Conservation (phyloP, 1,284 basidiomycete species). For the Peniophora sp. region DNA sequence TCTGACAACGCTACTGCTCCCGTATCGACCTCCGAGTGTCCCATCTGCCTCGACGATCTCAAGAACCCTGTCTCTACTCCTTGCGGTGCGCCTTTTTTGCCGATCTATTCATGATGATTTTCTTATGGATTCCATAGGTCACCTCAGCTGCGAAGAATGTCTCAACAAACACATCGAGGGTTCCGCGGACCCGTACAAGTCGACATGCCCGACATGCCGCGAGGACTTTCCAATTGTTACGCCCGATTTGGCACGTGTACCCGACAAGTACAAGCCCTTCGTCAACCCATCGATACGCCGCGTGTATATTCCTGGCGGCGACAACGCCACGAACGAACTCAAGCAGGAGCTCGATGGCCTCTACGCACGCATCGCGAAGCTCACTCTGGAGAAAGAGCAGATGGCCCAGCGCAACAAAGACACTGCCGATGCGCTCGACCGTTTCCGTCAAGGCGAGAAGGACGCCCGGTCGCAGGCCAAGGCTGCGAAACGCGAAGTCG, state of each 20-base stretch:
- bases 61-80: slow-evolving; percentile 50
- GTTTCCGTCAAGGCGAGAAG: slow-evolving; percentile 25
- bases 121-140: slow-evolving; percentile 30
- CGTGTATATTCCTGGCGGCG: slow-evolving; percentile 34
- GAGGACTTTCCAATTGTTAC: slow-evolving; percentile 37
- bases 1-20: background rate
- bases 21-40: slow-evolving; percentile 27
- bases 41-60: slow-evolving; percentile 50
- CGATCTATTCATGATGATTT: background rate
- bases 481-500: slow-evolving; percentile 18
- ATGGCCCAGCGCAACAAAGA: slow-evolving; percentile 33
- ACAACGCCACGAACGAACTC: slow-evolving; percentile 19
- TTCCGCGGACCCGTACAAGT: slow-evolving; percentile 28
- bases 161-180: slow-evolving; percentile 38
- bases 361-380: slow-evolving; percentile 24
- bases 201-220: slow-evolving; percentile 55
- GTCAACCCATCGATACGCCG: slow-evolving; percentile 47
- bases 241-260: slow-evolving; percentile 43
- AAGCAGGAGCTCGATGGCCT: slow-evolving; percentile 21
- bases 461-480: slow-evolving; percentile 20
- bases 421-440: slow-evolving; percentile 18
- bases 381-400: slow-evolving; percentile 30
- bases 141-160: slow-evolving; percentile 54
- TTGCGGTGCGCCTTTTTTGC: slow-evolving; percentile 38
- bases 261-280: slow-evolving; percentile 52